Percentiles rank a stretch among this genome's conserved stretches.
phyloP scores from a whole-genome alignment of 1,284 basidiomycete genomes.

The Puccinia novopanici region DNA sequence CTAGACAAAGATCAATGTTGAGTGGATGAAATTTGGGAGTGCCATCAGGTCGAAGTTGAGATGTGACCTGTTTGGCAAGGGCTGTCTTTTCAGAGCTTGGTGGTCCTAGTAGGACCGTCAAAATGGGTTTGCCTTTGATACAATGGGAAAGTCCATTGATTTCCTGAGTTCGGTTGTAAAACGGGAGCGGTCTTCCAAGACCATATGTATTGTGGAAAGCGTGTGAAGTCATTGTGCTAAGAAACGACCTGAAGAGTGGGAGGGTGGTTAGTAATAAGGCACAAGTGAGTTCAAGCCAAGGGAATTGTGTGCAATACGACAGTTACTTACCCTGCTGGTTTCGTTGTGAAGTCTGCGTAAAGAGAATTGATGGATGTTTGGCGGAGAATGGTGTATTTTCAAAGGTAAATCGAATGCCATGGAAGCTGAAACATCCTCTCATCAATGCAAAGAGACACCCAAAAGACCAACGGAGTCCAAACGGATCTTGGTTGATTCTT shows the following conservation, averaged over 20 bases:
- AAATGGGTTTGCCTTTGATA: not conserved
- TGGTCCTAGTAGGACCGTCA: not conserved
- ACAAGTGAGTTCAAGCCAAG: no score
- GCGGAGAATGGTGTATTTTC: slow-evolving; percentile 32
- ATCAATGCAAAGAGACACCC: not conserved
- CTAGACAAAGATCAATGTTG: not conserved
- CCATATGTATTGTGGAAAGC: no score
- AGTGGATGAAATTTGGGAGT: slow-evolving; percentile 4
- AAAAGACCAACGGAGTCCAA: not conserved
- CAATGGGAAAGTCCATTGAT: not conserved
- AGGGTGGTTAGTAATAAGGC: no score
- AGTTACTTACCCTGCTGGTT: no score
- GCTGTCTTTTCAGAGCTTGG: not conserved
- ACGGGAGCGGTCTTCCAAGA: no score
- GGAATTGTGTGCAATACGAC: no score
- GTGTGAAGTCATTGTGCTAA: not conserved
- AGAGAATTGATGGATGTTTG: no score
- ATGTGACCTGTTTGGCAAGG: not conserved
- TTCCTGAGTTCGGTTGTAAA: not conserved
- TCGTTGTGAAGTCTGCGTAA: no score
- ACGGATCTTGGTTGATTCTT: not conserved
- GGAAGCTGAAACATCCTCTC: slow-evolving; percentile 21
- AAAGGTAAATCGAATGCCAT: slow-evolving; percentile 18
- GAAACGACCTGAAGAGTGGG: not conserved
- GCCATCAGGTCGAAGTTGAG: not conserved